Conservation (phyloP, 176 grass and related monocot species). For the Carex scoparia region DNA sequence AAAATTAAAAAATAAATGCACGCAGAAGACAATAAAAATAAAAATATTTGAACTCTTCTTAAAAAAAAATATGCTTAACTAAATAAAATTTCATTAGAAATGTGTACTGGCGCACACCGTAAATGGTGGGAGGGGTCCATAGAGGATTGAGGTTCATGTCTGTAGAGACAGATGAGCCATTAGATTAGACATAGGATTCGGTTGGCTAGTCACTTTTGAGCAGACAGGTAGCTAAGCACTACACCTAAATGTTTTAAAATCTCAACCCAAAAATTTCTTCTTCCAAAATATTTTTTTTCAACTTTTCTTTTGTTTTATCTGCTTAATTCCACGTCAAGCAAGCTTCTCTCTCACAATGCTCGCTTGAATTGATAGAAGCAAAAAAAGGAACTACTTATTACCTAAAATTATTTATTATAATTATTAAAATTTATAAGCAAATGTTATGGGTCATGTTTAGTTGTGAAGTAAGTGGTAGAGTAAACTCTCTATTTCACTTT, state of each 20-base stretch:
- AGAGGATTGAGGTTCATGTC: background rate
- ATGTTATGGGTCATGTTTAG: background rate
- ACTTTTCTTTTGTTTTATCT: background rate
- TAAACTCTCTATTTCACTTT: too few species aligned
- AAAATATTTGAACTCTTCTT: too few species aligned
- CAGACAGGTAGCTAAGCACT: constrained; percentile 32
- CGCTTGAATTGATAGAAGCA: background rate
- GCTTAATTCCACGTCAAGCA: background rate
- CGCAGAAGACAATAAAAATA: too few species aligned
- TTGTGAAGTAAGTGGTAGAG: too few species aligned
- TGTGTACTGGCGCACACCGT: background rate
- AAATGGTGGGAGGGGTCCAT: background rate
- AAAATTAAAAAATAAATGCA: too few species aligned
- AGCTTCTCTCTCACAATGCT: constrained; percentile 4
- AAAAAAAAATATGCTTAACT: background rate
- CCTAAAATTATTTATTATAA: background rate
- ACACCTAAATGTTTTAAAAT: background rate
- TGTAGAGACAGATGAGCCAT: background rate
- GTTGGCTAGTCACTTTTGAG: constrained; percentile 57
- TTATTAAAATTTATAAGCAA: background rate
- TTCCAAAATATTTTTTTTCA: background rate
- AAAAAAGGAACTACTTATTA: background rate
- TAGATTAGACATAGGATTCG: constrained; percentile 20
- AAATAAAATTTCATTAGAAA: background rate
- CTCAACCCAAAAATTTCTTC: constrained; percentile 2